Evolutionary conservation across 208 protist genomes (phyloP).

Genomic region (Leishmania braziliensis): DNA sequence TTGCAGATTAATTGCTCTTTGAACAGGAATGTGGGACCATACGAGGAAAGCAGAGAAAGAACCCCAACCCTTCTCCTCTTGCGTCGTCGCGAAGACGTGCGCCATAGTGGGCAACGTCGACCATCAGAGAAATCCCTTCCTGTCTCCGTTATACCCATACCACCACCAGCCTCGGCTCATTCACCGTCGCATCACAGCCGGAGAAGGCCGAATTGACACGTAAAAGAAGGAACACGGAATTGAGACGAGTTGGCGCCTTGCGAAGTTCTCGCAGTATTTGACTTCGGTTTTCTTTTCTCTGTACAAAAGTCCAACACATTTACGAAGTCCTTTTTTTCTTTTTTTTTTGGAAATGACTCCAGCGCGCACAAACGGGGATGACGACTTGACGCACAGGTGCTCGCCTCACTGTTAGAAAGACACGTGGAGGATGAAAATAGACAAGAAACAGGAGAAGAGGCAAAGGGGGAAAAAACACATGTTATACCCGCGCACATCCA

Average conservation of each 20-base stretch:
- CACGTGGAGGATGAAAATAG: not conserved
- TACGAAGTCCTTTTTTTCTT: constrained; percentile 2
- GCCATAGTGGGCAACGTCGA: too few species aligned
- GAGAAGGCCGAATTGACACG: not conserved
- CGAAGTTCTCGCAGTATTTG: not conserved
- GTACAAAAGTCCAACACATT: constrained; percentile 11
- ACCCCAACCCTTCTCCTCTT: not conserved
- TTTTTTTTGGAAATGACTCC: not conserved
- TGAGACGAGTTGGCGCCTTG: not conserved
- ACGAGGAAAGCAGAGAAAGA: not conserved
- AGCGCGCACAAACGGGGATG: constrained; percentile 14
- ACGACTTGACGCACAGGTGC: constrained; percentile 11
- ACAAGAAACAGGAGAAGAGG: constrained; percentile 1
- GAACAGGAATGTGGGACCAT: not conserved
- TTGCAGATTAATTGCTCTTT: not conserved
- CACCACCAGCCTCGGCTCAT: not conserved
- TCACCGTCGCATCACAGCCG: not conserved
- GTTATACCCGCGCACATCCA: not conserved
- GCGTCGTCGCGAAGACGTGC: not conserved
- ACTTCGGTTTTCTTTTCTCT: constrained; percentile 12
- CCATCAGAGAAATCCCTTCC: not conserved
- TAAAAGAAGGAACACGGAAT: not conserved
- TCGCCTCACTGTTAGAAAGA: constrained; percentile 20
- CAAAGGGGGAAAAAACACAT: constrained; percentile 6
- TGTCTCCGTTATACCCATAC: not conserved